Evolutionary conservation across 192 early-diverging fungal genomes (phyloP), one percentile per base, ranked within the genome.

Genomic region (Linnemannia zychae): DNA sequence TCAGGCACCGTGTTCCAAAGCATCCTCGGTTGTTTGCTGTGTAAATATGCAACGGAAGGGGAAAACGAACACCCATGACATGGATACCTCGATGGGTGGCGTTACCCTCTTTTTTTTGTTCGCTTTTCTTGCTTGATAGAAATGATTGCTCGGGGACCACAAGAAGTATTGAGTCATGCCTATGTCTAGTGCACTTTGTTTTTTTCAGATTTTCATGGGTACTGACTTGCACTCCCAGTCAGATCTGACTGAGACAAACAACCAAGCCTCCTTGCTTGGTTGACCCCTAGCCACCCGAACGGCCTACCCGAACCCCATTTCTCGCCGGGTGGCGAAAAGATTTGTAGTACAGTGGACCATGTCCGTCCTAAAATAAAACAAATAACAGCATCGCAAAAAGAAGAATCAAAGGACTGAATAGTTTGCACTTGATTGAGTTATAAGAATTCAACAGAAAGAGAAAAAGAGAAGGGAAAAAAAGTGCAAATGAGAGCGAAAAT

Each of bases 401-500:
- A 68, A n/a, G 13, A 68, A 20, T 2, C 7, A 7, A 68, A 40
- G 7, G 38, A 40, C 17, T 18, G 24, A 47, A 71, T 63, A 63
- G 31, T n/a, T n/a, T n/a, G 15, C 28, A 31, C 57, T 0, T 12
- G 57, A 63, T 13, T 63, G 57, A 63, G 28, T 63, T n/a, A n/a
- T n/a, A n/a, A n/a, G n/a, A n/a, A n/a, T n/a, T n/a, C n/a, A 17
- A 40, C 40, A 31, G 0, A 69, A 69, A 24, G 5, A 69, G 22
- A 40, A 71, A 71, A 9, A 9, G 40, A 6, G 48, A 71, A 33
- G 24, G 28, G 44, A 46, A 52, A 67, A 67, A 70, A 11, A 37
- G 20, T 48, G 33, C 33, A 53, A 70, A 70, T 75, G 80, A 70
- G 81, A 83, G 81, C 76, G 74, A 40, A 83, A 76, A 83, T 83